Base-by-base conservation (phyloP, 2,329 filamentous ascomycete genomes). In the Cercospora sp. region DNA sequence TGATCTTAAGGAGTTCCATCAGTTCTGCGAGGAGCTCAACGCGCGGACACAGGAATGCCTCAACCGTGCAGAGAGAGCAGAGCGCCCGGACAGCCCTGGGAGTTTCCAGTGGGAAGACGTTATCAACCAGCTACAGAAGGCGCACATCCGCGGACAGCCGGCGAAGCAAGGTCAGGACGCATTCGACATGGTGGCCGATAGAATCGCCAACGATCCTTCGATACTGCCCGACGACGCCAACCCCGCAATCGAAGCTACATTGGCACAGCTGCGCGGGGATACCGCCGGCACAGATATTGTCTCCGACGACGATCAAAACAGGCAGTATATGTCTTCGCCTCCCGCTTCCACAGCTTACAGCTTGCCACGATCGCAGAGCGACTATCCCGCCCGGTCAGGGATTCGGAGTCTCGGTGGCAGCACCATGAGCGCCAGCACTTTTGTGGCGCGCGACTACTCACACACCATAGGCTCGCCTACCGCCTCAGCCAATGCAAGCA, bases 81-180 rank as follows among this genome's bases (percentile, higher is more conserved):
- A 86, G 73, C 79, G 83, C 5, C 84, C 84, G 1, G 80, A 79
- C 30, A 84, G 82, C 30, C 80, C 78, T 6, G 74, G 83, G 8
- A 83, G 80, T 60, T 80, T 84, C 63, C 81, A 82, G 31, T 86
- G 84, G 84, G 84, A 86, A 70, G 84, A 85, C 66, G 77, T 86
- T 12, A 83, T 85, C 18, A 84, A 85, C 69, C 78, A 84, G 42
- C 72, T 79, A 31, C 74, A 78, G 31, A 75, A 70, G 45, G 53
- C 70, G 28, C 69, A 72, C 31, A 64, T 70, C 36, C 71, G 72
- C 8, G 65, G 64, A 76, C 79, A 61, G 64, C 74, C 20, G 68
- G 73, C 65, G 71, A 78, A 66, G 33, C 59, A 60, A 23, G 63
- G 63, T 31, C 62, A 63, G 20, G 67, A 69, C 16, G 66, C 73